These are phyloP conservation scores for Colletotrichum gigasporum DNA, from an alignment of 2,329 filamentous ascomycete genomes.

Conservation along the genomic window DNA sequence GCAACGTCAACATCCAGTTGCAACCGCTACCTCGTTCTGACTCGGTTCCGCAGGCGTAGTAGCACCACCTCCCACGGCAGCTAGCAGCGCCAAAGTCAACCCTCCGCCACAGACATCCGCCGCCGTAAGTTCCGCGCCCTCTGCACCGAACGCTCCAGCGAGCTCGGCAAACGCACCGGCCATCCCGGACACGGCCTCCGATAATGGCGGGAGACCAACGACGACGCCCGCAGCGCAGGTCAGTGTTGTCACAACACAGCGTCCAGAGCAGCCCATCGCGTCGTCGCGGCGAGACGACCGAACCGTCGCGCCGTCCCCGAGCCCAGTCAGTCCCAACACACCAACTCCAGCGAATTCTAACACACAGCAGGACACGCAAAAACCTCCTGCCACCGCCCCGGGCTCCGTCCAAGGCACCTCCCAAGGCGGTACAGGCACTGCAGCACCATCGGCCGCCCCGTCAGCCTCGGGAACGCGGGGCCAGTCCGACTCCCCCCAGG, in stretches of 20 bases:
- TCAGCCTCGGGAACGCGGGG: neutral
- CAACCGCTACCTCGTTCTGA: no score
- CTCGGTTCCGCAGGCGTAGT: neutral
- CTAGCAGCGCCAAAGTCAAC: neutral
- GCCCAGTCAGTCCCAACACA: neutral
- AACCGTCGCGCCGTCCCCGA: neutral
- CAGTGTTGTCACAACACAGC: no score
- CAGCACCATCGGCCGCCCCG: neutral
- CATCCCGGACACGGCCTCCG: neutral
- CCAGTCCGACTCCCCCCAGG: neutral
- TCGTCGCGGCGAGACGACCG: neutral
- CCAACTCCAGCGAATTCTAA: neutral
- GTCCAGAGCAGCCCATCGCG: neutral
- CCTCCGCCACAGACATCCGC: neutral
- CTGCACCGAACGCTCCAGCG: neutral
- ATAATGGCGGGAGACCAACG: neutral
- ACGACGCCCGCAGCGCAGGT: neutral
- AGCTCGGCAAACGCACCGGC: neutral
- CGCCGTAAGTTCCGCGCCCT: conserved; percentile 6
- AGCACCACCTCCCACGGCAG: neutral
- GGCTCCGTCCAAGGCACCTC: neutral
- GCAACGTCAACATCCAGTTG: no score
- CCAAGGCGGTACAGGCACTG: neutral
- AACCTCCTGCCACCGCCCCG: neutral
- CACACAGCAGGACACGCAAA: neutral